A percentile compares a stretch with the other conserved stretches of the same genome.
phyloP scores from a whole-genome alignment of 2,329 filamentous ascomycete species.

The Podosphaera aphanis region DNA sequence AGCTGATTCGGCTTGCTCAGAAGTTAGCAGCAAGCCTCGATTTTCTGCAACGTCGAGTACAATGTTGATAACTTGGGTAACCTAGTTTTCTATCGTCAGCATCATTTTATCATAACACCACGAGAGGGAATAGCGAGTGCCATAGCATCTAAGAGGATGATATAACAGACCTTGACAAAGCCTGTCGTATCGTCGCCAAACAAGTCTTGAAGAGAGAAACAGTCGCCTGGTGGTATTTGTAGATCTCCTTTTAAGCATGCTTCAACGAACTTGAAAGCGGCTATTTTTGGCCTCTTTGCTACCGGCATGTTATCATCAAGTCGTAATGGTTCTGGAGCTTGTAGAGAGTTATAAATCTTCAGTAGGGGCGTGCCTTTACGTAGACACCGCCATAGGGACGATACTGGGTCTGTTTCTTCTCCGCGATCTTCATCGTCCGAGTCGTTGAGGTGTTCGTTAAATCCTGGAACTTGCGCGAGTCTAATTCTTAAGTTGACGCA shows the following conservation, averaged over 20 bases:
- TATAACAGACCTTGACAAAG: slow-evolving; percentile 68
- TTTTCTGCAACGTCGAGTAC: slow-evolving; percentile 72
- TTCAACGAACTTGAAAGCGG: slow-evolving; percentile 79
- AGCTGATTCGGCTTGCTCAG: slow-evolving; percentile 27
- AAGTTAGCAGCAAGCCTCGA: slow-evolving; percentile 46
- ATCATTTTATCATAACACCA: background rate
- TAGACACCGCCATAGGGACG: slow-evolving; percentile 72
- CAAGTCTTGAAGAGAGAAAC: slow-evolving; percentile 78
- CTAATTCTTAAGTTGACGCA: slow-evolving; percentile 68
- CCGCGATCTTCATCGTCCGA: slow-evolving; percentile 45
- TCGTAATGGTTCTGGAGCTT: slow-evolving; percentile 42
- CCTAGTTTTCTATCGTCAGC: slow-evolving; percentile 22
- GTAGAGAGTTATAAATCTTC: slow-evolving; percentile 68
- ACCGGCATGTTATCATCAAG: slow-evolving; percentile 43
- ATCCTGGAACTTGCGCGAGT: slow-evolving; percentile 61
- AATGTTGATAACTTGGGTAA: slow-evolving; percentile 75
- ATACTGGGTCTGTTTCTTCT: slow-evolving; percentile 56
- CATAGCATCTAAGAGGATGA: background rate
- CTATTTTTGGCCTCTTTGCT: slow-evolving; percentile 60
- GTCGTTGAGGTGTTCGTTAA: slow-evolving; percentile 49
- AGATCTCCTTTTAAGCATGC: slow-evolving; percentile 60
- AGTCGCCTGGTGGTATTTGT: slow-evolving; percentile 54
- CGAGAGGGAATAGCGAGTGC: background rate
- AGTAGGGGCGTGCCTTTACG: slow-evolving; percentile 65
- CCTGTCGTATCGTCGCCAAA: slow-evolving; percentile 89